Evolutionary conservation across 257 asterid species (phyloP), one percentile per base, ranked within the genome.

Genomic region (Solanum corneliomulleri): DNA sequence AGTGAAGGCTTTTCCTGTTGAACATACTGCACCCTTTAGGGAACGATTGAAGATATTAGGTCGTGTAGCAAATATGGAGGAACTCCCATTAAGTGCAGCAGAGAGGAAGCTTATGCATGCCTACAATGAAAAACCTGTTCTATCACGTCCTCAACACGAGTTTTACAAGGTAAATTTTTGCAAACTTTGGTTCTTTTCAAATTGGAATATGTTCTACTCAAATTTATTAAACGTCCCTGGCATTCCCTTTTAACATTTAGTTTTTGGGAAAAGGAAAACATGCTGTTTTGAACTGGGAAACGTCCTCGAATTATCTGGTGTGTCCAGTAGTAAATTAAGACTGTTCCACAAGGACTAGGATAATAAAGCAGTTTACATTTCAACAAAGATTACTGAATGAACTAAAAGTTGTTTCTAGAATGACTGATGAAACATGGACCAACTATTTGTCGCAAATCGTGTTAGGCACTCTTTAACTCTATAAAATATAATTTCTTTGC

Each of bases 61-160:
- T 3, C 98, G 99, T 68, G 94, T 95, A 37, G 97, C 91, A 68
- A 97, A 97, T 91, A 92, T 95, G 87, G 99, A 97, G 39, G 98
- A 95, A 84, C 95, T 95, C 78, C 99, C 98, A 29, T 78, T 96
- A 88, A 96, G 97, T 89, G 89, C 96, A 49, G 95, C 98, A 3
- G 99, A 97, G 92, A 93, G 99, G 91, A 97, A 97, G 90, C 96
- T 97, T 86, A 93, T 97, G 98, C 95, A 94, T 33, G 97, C 98
- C 84, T 97, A 94, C 92, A 95, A 95, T 82, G 99, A 97, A 89
- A 97, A 97, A 86, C 99, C 99, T 25, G 98, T 97, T 37, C 99
- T 97, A 90, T 96, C 99, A 2, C 98, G 99, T 74, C 99, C 99
- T 71, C 99, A 97, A 87, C 99, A 97, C 33, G 94, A 94, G 47